A percentile compares a stretch with the other conserved stretches of the same genome.
phyloP scores from a whole-genome alignment of 2,329 filamentous ascomycete species.

The Hymenoscyphus linearis region DNA sequence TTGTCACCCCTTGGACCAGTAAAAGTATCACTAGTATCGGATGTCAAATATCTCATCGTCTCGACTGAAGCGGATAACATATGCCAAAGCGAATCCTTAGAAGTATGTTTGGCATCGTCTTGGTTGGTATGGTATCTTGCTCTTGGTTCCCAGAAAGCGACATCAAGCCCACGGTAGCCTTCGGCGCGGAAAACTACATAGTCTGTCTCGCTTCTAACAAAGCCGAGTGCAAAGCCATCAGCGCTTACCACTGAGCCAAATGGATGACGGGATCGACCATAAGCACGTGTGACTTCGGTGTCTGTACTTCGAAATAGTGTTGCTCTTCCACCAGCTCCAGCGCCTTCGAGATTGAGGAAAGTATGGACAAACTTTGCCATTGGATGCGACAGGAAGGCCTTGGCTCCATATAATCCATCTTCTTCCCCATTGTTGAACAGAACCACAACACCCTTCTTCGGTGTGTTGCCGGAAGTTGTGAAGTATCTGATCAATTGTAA shows the following conservation, averaged over 20 bases:
- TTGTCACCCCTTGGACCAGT: slow-evolving; percentile 51
- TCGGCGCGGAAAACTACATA: slow-evolving; percentile 77
- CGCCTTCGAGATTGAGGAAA: slow-evolving; percentile 92
- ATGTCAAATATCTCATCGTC: slow-evolving; percentile 66
- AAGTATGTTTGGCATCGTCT: slow-evolving; percentile 78
- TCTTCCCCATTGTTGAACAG: slow-evolving; percentile 96
- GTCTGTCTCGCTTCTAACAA: slow-evolving; percentile 83
- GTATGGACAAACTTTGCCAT: slow-evolving; percentile 75
- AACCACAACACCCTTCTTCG: slow-evolving; percentile 73
- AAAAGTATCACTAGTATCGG: slow-evolving; percentile 62
- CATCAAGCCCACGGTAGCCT: slow-evolving; percentile 81
- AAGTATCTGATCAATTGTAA: slow-evolving; percentile 87
- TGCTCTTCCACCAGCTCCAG: slow-evolving; percentile 84
- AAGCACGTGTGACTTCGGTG: slow-evolving; percentile 75
- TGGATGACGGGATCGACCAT: slow-evolving; percentile 65
- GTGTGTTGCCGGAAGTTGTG: slow-evolving; percentile 63
- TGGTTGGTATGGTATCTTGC: slow-evolving; percentile 86
- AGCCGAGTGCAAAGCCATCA: slow-evolving; percentile 75
- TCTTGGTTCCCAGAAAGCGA: slow-evolving; percentile 85
- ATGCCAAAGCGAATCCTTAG: slow-evolving; percentile 72
- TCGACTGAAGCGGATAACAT: slow-evolving; percentile 84
- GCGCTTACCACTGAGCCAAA: slow-evolving; percentile 78
- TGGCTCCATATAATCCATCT: slow-evolving; percentile 82
- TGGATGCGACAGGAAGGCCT: slow-evolving; percentile 77
- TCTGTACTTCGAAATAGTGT: slow-evolving; percentile 86